phyloP scores from a whole-genome alignment of 2,329 filamentous ascomycete species.

The Phaeosphaeriaceae sp. region DNA sequence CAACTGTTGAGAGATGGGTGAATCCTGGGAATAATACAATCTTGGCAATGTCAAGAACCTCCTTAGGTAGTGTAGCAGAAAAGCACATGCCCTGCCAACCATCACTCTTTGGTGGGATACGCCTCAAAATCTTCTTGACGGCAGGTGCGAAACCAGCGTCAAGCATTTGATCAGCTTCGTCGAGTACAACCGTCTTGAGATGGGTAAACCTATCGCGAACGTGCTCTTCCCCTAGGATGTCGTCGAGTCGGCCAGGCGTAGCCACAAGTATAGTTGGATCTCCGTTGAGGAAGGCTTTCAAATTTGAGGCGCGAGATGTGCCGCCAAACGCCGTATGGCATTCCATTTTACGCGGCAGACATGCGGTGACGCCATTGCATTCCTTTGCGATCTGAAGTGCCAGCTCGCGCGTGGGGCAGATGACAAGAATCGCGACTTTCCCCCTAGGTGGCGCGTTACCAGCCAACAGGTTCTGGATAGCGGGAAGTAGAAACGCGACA shows the following conservation, averaged over 20 bases:
- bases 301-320: conserved; percentile 40
- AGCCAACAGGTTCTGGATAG: conserved; percentile 54
- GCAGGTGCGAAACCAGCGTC: conserved; percentile 61
- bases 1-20: conserved; percentile 53
- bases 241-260: conserved; percentile 56
- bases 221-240: conserved; percentile 53
- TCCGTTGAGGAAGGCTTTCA: conserved; percentile 44
- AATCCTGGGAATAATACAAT: conserved; percentile 52
- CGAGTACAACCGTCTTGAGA: conserved; percentile 54
- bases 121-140: conserved; percentile 58
- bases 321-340: conserved; percentile 56
- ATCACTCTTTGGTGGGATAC: conserved; percentile 57
- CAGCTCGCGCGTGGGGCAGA: conserved; percentile 58
- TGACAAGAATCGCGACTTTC: conserved; percentile 54
- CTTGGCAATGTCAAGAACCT: conserved; percentile 54
- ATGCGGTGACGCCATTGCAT: conserved; percentile 52
- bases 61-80: conserved; percentile 54
- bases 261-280: conserved; percentile 54
- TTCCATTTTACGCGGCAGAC: conserved; percentile 47
- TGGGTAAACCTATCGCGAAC: conserved; percentile 55
- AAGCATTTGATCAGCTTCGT: conserved; percentile 55
- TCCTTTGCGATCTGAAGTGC: conserved; percentile 59
- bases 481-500: conserved; percentile 56
- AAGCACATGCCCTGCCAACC: conserved; percentile 60
- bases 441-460: conserved; percentile 40